Evolutionary conservation across 192 early-diverging fungal genomes (phyloP), one percentile per base, ranked within the genome.

Genomic region (Bifiguratus adelaidae): DNA sequence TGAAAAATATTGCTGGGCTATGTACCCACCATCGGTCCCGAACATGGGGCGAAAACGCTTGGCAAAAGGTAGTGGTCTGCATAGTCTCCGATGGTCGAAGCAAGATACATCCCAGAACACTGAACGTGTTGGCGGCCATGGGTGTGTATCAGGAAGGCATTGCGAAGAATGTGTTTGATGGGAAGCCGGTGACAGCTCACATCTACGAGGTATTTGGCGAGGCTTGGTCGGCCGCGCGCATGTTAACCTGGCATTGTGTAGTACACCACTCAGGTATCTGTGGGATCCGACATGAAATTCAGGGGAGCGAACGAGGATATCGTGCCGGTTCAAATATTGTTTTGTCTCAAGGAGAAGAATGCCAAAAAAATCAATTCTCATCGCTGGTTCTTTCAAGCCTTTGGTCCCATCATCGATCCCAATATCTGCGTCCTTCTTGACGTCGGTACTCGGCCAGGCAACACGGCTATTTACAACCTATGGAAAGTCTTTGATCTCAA

Each of bases 321-420:
- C 15, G 81, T 83, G 8, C 86, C 86, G 41, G 68, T 81, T 37
- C 89, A 91, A 65, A 70, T 80, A 18, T 61, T 93, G 24, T 93
- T 93, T 61, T 83, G 86, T 65, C 64, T 93, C 6, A 93, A 93
- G 60, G 90, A 93, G 65, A 86, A 90, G 68, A 93, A 93, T 54
- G 79, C 80, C 47, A 93, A 91, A 61, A 92, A 92, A 63, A 83
- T 92, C 56, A 92, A 85, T 47, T 84, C 76, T 21, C 81, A 83
- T 65, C 69, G 92, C 32, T 79, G 77, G 77, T 79, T 79, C 55
- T 79, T 79, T 36, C 67, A 79, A 48, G 77, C 75, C 4, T 77
- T 79, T 48, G 73, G 77, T 25, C 72, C 71, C 13, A 47, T 78
- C 22, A 44, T 79, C 20, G 48, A 73, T 3, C 77, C 77, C 15